Conservation (phyloP, 352 stramenopile genomes). For the Phytophthora brassicae region DNA sequence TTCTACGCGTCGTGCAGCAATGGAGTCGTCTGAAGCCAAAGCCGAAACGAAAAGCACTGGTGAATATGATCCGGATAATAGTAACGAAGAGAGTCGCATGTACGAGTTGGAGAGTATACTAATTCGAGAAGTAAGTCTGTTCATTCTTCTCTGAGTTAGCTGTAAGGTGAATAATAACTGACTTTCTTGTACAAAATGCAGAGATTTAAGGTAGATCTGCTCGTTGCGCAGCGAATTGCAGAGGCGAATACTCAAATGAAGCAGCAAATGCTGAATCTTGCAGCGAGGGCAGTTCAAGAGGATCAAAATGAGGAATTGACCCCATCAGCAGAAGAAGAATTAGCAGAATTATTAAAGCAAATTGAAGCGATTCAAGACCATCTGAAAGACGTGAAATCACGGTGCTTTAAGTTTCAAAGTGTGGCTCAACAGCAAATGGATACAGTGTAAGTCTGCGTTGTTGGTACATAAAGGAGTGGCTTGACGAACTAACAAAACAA, state of each 20-base stretch:
- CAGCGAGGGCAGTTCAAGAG: conserved; percentile 36
- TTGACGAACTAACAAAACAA: conserved; percentile 4
- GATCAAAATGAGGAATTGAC: conserved; percentile 20
- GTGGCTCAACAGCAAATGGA: conserved; percentile 62
- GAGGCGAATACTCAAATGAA: conserved; percentile 64
- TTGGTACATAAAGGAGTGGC: not conserved
- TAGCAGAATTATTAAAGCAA: conserved; percentile 48
- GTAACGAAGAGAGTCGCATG: conserved; percentile 29
- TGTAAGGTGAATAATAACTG: not conserved
- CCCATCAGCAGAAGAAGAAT: conserved; percentile 39
- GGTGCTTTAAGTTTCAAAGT: conserved; percentile 73
- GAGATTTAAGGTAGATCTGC: conserved; percentile 75
- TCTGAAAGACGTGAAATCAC: conserved; percentile 60
- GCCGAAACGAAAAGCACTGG: conserved; percentile 8
- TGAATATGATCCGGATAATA: conserved; percentile 8
- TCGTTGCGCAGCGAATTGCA: conserved; percentile 70
- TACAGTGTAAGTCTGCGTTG: conserved; percentile 41
- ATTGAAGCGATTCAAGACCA: conserved; percentile 50
- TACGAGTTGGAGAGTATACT: conserved; percentile 57
- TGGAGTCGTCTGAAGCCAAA: conserved; percentile 17
- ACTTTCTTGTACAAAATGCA: conserved; percentile 14
- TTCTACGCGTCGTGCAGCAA: not conserved
- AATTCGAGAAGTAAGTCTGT: conserved; percentile 53
- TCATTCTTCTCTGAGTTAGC: not conserved
- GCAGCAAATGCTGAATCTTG: conserved; percentile 67